Evolutionary conservation across 306 rosid species (phyloP).

Genomic region (Rosa multiflora): DNA sequence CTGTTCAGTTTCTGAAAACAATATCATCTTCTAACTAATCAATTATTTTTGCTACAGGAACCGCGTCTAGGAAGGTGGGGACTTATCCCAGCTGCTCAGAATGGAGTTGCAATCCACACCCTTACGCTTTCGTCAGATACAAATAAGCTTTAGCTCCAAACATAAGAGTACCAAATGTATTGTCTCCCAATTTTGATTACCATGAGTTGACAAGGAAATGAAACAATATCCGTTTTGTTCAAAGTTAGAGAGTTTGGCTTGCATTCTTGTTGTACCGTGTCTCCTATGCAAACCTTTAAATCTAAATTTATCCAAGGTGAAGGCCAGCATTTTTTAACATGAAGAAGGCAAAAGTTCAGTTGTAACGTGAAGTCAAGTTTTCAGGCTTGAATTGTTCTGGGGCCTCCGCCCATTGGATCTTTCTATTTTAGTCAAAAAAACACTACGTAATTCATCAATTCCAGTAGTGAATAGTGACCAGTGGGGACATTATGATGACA

Average conservation of each 20-base stretch:
- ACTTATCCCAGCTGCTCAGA: conserved; percentile 46
- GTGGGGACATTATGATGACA: not conserved
- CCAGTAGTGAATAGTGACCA: not conserved
- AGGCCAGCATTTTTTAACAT: not conserved
- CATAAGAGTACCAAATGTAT: conserved; percentile 8
- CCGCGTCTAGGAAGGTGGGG: conserved; percentile 98
- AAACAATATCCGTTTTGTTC: conserved; percentile 12
- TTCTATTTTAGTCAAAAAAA: not conserved
- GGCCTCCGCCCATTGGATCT: not conserved
- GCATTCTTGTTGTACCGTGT: not conserved
- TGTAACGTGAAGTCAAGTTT: not conserved
- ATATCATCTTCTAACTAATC: not conserved
- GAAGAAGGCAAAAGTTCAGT: not conserved
- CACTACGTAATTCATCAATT: not conserved
- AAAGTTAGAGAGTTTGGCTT: not conserved
- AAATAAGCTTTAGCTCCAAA: conserved; percentile 28
- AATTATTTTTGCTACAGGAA: conserved; percentile 52
- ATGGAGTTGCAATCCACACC: conserved; percentile 72
- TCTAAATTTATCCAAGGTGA: not conserved
- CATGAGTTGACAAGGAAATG: conserved; percentile 15
- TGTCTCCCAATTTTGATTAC: conserved; percentile 54
- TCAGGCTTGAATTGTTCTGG: not conserved
- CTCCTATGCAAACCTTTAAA: conserved; percentile 5
- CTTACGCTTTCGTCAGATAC: conserved; percentile 54
- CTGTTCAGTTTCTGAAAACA: not conserved